These are phyloP conservation scores for Podila minutissima DNA, from an alignment of 192 early-diverging fungal species.

Conservation along the genomic window DNA sequence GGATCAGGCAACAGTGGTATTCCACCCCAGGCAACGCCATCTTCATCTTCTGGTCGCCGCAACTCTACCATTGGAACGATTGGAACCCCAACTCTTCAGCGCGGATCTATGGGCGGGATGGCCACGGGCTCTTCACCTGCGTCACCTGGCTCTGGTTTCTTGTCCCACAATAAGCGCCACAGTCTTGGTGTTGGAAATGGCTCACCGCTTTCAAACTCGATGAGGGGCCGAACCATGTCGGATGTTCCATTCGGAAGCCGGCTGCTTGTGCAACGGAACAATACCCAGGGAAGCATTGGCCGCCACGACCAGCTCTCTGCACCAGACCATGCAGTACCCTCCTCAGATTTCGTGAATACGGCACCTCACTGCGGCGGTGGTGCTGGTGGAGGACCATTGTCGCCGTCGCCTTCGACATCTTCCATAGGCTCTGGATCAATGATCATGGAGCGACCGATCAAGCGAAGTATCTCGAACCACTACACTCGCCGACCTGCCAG, in stretches of 20 bases:
- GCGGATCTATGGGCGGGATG: background rate
- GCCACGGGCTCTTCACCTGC: constrained; percentile 8
- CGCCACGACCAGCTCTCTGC: background rate
- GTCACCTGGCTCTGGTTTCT: background rate
- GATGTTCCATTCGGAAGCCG: constrained; percentile 28
- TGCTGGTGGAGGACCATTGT: background rate
- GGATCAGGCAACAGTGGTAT: constrained; percentile 3
- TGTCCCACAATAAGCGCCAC: constrained; percentile 24
- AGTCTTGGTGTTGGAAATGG: background rate
- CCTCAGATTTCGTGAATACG: too few relatives aligned
- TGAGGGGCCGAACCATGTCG: constrained; percentile 26
- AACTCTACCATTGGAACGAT: constrained; percentile 4
- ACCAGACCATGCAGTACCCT: background rate
- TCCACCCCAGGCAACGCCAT: background rate
- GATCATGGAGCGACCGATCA: constrained; percentile 27
- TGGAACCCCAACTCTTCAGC: background rate
- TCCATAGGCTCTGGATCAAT: constrained; percentile 1
- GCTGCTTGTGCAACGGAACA: constrained; percentile 1
- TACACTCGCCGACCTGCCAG: constrained; percentile 31
- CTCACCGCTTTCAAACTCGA: constrained; percentile 10
- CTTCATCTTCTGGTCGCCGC: constrained; percentile 4
- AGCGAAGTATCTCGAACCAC: constrained; percentile 13
- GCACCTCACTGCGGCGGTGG: background rate
- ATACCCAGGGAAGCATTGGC: background rate
- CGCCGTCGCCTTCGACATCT: background rate